Evolutionary conservation across 2,329 filamentous ascomycete species (phyloP).

Genomic region (Macroventuria anomochaeta): DNA sequence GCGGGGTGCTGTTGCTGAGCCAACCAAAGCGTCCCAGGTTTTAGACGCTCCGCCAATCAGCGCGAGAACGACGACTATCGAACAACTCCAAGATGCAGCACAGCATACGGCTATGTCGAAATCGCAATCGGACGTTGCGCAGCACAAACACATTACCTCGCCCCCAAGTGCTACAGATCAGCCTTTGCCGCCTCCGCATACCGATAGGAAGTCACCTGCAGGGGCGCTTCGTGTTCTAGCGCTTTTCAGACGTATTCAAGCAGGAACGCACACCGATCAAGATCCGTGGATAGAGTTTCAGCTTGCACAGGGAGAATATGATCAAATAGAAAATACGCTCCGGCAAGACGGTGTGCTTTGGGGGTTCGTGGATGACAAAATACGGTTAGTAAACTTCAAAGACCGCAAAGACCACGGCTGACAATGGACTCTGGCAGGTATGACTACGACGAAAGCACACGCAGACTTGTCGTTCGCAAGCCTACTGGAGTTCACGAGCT

Average conservation of each 20-base stretch:
- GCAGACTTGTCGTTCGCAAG: slow-evolving; percentile 28
- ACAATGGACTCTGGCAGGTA: too few relatives aligned
- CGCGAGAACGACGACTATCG: not conserved
- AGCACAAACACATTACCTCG: slow-evolving; percentile 21
- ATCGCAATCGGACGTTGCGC: slow-evolving; percentile 8
- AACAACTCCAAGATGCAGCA: not conserved
- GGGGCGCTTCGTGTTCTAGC: slow-evolving; percentile 24
- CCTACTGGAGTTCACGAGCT: slow-evolving; percentile 29
- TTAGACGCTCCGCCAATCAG: too few relatives aligned
- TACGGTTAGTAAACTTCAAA: slow-evolving; percentile 19
- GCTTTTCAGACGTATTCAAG: slow-evolving; percentile 26
- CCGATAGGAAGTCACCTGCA: slow-evolving; percentile 25
- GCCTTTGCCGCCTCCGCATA: slow-evolving; percentile 30
- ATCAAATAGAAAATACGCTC: slow-evolving; percentile 21
- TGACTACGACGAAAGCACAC: not conserved
- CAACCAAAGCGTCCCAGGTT: not conserved
- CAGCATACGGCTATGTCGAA: slow-evolving; percentile 20
- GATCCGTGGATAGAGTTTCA: slow-evolving; percentile 22
- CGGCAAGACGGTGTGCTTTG: slow-evolving; percentile 19
- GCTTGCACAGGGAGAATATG: slow-evolving; percentile 26
- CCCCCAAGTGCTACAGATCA: slow-evolving; percentile 23
- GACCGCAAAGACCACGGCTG: too few relatives aligned
- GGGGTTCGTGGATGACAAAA: slow-evolving; percentile 26
- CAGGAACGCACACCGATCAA: slow-evolving; percentile 18
- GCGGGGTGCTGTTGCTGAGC: slow-evolving; percentile 5